phyloP scores from a whole-genome alignment of 768 basidiomycete species.

The Agaricus subrufescens region DNA sequence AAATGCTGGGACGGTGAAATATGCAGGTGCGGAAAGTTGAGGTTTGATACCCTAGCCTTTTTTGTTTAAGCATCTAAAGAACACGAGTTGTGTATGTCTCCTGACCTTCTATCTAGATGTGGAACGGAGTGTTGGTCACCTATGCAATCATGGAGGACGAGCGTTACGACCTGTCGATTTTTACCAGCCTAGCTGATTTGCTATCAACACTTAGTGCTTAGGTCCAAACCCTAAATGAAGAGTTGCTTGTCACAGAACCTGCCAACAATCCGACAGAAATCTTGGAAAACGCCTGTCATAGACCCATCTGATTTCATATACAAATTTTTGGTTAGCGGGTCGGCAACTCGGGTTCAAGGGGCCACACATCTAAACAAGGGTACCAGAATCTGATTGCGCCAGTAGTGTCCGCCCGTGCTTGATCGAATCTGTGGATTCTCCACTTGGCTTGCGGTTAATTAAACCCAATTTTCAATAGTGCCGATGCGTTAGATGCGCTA shows the following conservation, averaged over 20 bases:
- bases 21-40: too few relatives aligned
- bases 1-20: too few relatives aligned
- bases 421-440: neutral
- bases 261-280: neutral
- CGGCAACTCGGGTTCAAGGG: neutral
- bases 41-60: too few relatives aligned
- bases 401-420: too few relatives aligned
- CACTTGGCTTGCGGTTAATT: neutral
- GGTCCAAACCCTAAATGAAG: neutral
- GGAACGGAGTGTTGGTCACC: neutral
- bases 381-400: neutral
- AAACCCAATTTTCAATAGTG: neutral
- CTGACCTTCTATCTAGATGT: neutral
- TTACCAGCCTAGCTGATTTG: neutral
- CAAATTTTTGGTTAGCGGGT: neutral
- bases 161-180: neutral
- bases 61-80: neutral
- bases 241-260: neutral
- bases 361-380: too few relatives aligned
- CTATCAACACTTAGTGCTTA: neutral
- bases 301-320: constrained; percentile 1
- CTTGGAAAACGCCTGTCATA: neutral
- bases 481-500: neutral
- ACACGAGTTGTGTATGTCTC: neutral
- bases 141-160: neutral